Base-by-base conservation (phyloP, 2,329 filamentous ascomycete genomes). In the Drechslerella coelobrocha region DNA sequence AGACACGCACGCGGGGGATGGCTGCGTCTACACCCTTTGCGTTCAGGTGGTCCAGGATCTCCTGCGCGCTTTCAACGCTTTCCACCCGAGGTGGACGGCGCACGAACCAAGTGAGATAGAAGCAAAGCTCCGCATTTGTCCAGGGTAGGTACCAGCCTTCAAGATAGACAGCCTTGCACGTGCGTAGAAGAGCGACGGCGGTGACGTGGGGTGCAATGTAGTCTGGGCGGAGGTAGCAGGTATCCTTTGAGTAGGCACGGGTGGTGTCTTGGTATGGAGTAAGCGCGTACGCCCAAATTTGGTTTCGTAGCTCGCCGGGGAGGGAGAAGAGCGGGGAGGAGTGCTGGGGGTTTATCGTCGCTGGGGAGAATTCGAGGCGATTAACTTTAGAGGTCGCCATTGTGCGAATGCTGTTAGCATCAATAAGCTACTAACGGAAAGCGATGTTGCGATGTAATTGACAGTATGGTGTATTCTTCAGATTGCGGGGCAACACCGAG, bases 271-370 rank as follows among this genome's bases (percentile, higher is more conserved):
- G 77, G 29, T 78, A 79, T 27, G 80, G 79, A 4, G 78, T 76
- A 2, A 83, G 75, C 0, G 76, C 79, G 47, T 76, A 77, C 8
- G 76, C 63, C 74, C 83, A 86, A 52, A 86, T 83, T 1, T 77
- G 74, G 68, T 78, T 78, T 60, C 84, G 81, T 12, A 85, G 73
- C 74, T 86, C 84, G 14, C 79, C 79, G 0, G 84, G 83, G 0
- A 85, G 74, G 1, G 8, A 8, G 52, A 69, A 62, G 26, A 69
- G 57, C 0, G 57, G 52, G 45, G 23, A 56, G 14, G 14, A 5
- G 9, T 48, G 14, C 51, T 61, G 56, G 0, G 50, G 56, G 19
- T 19, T 45, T 8, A 21, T 45, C 4, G 19, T 19, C 12, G 4
- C 34, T 10, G 34, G 34, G 34, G 4, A 14, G 34, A 39, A 39